Evolutionary conservation across 257 asterid species (phyloP), one percentile per base, ranked within the genome.

Genomic region (Gentiana straminea): DNA sequence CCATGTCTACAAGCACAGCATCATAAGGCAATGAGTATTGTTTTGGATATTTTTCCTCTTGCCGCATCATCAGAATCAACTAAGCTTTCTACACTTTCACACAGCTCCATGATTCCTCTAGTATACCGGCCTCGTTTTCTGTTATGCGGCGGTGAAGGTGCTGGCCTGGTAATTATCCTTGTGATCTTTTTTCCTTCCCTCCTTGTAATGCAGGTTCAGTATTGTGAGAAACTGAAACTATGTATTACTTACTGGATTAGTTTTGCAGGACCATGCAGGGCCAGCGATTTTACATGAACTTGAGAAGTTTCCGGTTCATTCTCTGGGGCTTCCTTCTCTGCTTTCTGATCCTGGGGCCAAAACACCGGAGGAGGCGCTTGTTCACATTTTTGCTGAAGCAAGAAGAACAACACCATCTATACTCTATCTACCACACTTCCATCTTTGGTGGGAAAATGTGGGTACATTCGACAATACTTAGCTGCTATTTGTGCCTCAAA

Each of bases 321-420:
- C 97, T 45, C 86, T 92, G 50, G 99, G 95, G 49, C 80, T 92
- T 58, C 94, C 99, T 37, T 92, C 99, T 54, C 81, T 92, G 69
- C 99, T 92, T 59, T 88, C 99, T 70, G 95, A 92, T 75, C 99
- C 99, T 36, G 95, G 99, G 33, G 99, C 97, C 36, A 92, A 92
- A 80, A 88, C 95, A 53, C 94, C 97, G 41, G 99, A 92, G 84
- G 99, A 92, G 77, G 99, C 99, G 52, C 69, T 92, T 73, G 99
- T 92, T 62, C 99, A 92, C 53, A 84, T 92, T 59, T 85, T 92
- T 80, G 81, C 89, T 72, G 99, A 92, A 84, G 99, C 95, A 53
- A 84, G 97, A 70, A 85, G 99, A 77, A 82, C 94, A 15, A 85
- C 86, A 6, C 99, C 99, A 37, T 83, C 99, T 33, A 73, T 92